Conservation (phyloP, 768 basidiomycete species). For the Kwoniella shandongensis region DNA sequence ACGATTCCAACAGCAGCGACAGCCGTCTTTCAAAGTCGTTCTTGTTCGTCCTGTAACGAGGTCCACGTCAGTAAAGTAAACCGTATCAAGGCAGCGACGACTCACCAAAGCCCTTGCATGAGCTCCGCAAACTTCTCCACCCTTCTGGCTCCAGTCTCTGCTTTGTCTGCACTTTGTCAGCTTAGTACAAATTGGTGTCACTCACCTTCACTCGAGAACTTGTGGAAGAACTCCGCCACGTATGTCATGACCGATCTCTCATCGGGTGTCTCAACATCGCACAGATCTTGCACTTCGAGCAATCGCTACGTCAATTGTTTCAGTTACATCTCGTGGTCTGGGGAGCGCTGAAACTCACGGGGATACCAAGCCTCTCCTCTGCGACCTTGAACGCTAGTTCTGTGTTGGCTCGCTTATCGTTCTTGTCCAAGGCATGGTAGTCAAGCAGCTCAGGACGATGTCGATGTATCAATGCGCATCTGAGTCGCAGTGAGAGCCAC, state of each 20-base stretch:
- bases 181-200: slow-evolving; percentile 15
- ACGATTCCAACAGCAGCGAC: slow-evolving; percentile 62
- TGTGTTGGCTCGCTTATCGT: slow-evolving; percentile 78
- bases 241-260: slow-evolving; percentile 98
- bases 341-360: slow-evolving; percentile 60
- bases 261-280: slow-evolving; percentile 81
- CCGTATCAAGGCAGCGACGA: background rate
- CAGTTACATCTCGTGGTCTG: background rate
- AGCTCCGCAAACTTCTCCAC: slow-evolving; percentile 95
- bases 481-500: slow-evolving; percentile 55
- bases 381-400: slow-evolving; percentile 83
- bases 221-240: slow-evolving; percentile 95
- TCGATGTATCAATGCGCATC: slow-evolving; percentile 94
- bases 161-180: slow-evolving; percentile 67
- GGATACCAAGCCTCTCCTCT: slow-evolving; percentile 82
- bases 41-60: slow-evolving; percentile 26
- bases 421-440: slow-evolving; percentile 82
- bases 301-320: slow-evolving; percentile 64
- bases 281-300: slow-evolving; percentile 92
- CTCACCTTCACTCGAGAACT: slow-evolving; percentile 93
- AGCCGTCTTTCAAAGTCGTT: slow-evolving; percentile 93
- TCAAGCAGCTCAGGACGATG: slow-evolving; percentile 95
- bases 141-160: slow-evolving; percentile 86
- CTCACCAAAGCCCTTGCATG: slow-evolving; percentile 63
- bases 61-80: background rate